These are phyloP conservation scores for Suillus paluster DNA, from an alignment of 768 basidiomycete species.

Conservation along the genomic window DNA sequence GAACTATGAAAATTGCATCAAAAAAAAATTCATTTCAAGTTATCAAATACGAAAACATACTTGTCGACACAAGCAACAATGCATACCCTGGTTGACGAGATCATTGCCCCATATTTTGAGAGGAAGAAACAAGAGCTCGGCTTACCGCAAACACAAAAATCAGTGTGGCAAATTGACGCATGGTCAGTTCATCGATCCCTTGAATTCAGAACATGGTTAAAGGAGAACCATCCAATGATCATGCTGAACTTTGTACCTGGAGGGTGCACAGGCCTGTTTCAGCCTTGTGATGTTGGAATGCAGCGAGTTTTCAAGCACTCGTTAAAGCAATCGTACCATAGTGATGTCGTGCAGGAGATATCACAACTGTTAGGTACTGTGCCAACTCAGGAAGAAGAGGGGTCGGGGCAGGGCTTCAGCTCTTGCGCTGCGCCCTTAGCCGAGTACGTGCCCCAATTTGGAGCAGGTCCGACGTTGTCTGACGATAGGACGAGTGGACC, in stretches of 20 bases:
- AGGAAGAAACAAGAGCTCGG: background rate
- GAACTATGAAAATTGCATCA: conserved; percentile 25
- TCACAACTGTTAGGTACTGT: too few relatives aligned
- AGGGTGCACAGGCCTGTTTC: conserved; percentile 21
- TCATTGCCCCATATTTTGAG: conserved; percentile 37
- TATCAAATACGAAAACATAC: conserved; percentile 30
- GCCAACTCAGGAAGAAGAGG: too few relatives aligned
- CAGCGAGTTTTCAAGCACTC: conserved; percentile 19
- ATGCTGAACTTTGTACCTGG: conserved; percentile 26
- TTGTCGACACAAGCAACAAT: conserved; percentile 34
- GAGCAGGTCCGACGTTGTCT: too few relatives aligned
- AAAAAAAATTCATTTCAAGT: conserved; percentile 29
- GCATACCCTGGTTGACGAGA: conserved; percentile 32
- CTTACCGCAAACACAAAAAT: conserved; percentile 24
- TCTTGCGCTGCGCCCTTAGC: too few relatives aligned
- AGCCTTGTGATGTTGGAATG: conserved; percentile 41
- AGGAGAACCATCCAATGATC: conserved; percentile 32
- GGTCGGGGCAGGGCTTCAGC: too few relatives aligned
- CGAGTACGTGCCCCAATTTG: too few relatives aligned
- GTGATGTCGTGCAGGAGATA: conserved; percentile 17
- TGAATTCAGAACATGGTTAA: conserved; percentile 42
- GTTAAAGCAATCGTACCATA: conserved; percentile 11
- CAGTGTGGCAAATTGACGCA: conserved; percentile 37
- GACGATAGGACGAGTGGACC: too few relatives aligned
- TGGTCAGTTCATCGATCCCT: conserved; percentile 43